A percentile compares a stretch with the other conserved stretches of the same genome.
Conservation (phyloP, 192 early-diverging fungal genomes). For the Coemansia sp. region DNA sequence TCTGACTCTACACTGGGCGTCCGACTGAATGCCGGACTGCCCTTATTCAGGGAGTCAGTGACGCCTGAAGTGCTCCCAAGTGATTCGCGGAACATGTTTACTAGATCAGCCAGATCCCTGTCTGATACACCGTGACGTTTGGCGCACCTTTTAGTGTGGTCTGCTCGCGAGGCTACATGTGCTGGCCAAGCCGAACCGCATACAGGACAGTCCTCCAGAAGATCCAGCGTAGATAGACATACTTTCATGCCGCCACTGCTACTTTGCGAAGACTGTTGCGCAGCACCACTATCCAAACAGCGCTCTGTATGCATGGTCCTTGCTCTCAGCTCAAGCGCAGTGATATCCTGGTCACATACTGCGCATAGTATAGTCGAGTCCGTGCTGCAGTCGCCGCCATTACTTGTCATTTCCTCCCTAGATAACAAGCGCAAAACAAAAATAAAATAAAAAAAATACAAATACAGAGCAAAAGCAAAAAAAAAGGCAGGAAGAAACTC, state of each 20-base stretch:
- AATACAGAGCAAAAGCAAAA: not conserved
- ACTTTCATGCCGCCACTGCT: not conserved
- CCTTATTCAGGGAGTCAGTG: not conserved
- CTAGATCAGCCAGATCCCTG: slow-evolving; percentile 17
- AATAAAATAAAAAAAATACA: not conserved
- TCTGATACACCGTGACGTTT: slow-evolving; percentile 21
- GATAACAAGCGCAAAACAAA: slow-evolving; percentile 3
- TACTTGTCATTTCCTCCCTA: not conserved
- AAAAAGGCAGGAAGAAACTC: not conserved
- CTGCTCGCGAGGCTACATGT: slow-evolving; percentile 2
- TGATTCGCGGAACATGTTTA: slow-evolving; percentile 39
- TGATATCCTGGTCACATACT: slow-evolving; percentile 32
- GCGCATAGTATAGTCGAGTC: slow-evolving; percentile 18
- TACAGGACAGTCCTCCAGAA: slow-evolving; percentile 34
- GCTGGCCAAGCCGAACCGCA: slow-evolving; percentile 30
- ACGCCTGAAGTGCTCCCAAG: slow-evolving; percentile 11
- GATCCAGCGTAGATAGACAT: slow-evolving; percentile 13
- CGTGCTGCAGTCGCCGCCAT: not conserved
- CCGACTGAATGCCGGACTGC: not conserved
- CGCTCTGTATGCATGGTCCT: slow-evolving; percentile 33
- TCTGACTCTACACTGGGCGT: not conserved
- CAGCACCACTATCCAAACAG: slow-evolving; percentile 23
- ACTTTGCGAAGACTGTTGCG: not conserved
- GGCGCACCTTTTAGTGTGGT: slow-evolving; percentile 29
- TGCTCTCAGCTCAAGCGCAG: slow-evolving; percentile 13